phyloP scores from a whole-genome alignment of 2,329 filamentous ascomycete species.

The Penicillium sp. region DNA sequence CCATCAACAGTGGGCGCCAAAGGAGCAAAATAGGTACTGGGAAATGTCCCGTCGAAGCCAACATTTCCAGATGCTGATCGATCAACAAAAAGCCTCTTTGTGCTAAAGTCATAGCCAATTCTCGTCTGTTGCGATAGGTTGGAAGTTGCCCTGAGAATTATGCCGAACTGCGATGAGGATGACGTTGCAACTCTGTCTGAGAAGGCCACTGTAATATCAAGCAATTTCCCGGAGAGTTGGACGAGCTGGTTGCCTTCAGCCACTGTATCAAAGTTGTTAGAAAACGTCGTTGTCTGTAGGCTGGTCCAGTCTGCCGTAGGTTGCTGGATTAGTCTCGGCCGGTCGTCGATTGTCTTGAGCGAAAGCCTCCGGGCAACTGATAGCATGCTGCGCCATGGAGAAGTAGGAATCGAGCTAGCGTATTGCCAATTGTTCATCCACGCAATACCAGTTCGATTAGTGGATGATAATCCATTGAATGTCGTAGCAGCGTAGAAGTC shows the following conservation, averaged over 20 bases:
- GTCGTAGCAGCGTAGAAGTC: conserved; percentile 32
- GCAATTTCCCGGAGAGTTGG: neutral
- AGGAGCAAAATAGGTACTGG: neutral
- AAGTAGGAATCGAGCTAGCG: neutral
- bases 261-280: neutral
- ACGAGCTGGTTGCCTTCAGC: neutral
- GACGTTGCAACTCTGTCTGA: neutral
- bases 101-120: neutral
- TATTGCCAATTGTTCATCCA: neutral
- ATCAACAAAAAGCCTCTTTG: neutral
- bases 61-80: neutral
- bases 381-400: neutral
- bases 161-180: neutral
- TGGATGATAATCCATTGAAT: conserved; percentile 22
- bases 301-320: neutral
- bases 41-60: neutral
- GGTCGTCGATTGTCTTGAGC: neutral
- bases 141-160: neutral
- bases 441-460: neutral
- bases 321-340: neutral
- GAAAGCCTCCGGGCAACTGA: neutral
- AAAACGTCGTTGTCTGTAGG: neutral
- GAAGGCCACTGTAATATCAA: neutral
- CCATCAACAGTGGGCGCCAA: conserved; percentile 9
- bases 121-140: neutral